Conservation (phyloP, 768 basidiomycete genomes). For the Mycena pura region DNA sequence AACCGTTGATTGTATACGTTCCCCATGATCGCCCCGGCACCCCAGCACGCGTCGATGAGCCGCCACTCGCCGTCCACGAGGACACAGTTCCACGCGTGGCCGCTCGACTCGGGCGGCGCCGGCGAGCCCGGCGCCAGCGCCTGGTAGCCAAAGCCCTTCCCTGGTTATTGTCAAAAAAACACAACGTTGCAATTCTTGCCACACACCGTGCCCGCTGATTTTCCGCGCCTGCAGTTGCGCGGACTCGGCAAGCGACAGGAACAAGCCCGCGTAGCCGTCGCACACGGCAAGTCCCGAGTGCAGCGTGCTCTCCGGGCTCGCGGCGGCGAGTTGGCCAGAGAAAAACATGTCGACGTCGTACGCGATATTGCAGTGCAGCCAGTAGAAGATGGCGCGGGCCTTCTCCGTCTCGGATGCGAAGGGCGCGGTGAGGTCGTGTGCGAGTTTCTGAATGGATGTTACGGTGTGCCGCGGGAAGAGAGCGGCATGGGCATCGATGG, state of each 20-base stretch:
- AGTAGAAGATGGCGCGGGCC: constrained; percentile 53
- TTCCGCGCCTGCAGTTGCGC: constrained; percentile 48
- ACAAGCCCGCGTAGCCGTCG: constrained; percentile 56
- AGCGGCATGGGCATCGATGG: constrained; percentile 51
- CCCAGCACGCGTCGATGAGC: constrained; percentile 57
- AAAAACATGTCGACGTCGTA: constrained; percentile 53
- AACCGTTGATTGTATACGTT: constrained; percentile 43
- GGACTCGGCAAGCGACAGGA: constrained; percentile 44
- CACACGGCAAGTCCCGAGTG: constrained; percentile 54
- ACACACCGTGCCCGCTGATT: constrained; percentile 54
- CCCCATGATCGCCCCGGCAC: constrained; percentile 50
- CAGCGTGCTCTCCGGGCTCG: constrained; percentile 47
- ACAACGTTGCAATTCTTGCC: too few species aligned
- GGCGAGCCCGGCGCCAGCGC: constrained; percentile 39
- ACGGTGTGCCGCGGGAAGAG: constrained; percentile 50
- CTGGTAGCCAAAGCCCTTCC: constrained; percentile 51
- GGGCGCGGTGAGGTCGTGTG: constrained; percentile 47
- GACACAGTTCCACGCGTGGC: constrained; percentile 59
- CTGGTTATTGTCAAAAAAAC: too few species aligned
- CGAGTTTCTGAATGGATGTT: constrained; percentile 45
- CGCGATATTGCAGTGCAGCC: constrained; percentile 54
- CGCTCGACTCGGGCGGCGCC: constrained; percentile 43
- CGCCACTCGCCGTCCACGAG: constrained; percentile 52
- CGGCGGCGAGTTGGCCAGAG: constrained; percentile 44
- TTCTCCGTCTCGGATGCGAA: constrained; percentile 52